These are phyloP conservation scores for Mycena alexandri DNA, from an alignment of 768 basidiomycete genomes.

Conservation along the genomic window DNA sequence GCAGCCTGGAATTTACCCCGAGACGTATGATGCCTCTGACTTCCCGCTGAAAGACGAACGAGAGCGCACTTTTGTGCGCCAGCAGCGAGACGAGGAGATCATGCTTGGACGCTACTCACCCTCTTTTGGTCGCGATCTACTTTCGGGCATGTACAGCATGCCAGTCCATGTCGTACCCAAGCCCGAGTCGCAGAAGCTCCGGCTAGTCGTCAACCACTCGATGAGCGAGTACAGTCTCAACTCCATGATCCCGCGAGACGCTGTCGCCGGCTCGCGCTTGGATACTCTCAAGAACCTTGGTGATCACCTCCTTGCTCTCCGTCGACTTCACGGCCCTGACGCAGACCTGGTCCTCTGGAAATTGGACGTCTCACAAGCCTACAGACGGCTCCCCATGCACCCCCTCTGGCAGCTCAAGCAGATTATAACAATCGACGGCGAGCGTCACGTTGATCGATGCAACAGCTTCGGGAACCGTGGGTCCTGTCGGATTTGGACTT, in stretches of 20 bases:
- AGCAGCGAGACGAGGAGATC: not conserved
- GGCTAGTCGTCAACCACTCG: slow-evolving; percentile 56
- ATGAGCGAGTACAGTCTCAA: slow-evolving; percentile 42
- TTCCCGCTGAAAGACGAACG: not conserved
- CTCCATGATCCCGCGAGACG: not conserved
- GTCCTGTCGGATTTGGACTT: slow-evolving; percentile 30
- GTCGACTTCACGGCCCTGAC: slow-evolving; percentile 25
- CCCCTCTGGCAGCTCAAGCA: no score
- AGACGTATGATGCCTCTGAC: not conserved
- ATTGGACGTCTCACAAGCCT: slow-evolving; percentile 46
- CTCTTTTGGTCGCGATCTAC: slow-evolving; percentile 49
- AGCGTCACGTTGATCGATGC: no score
- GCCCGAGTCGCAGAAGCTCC: slow-evolving; percentile 45
- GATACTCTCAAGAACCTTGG: slow-evolving; percentile 52
- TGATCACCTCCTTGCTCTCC: slow-evolving; percentile 33
- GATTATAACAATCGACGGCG: no score
- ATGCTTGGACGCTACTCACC: slow-evolving; percentile 40
- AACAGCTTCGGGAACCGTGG: slow-evolving; percentile 8
- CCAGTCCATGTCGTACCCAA: slow-evolving; percentile 57
- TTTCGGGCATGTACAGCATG: slow-evolving; percentile 58
- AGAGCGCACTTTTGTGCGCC: not conserved
- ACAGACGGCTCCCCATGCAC: no score
- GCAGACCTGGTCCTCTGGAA: slow-evolving; percentile 48
- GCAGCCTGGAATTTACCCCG: not conserved
- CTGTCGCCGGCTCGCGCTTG: slow-evolving; percentile 39